These are phyloP conservation scores for Ascoidea rubescens DNA, from an alignment of 805 yeast species.

Conservation along the genomic window DNA sequence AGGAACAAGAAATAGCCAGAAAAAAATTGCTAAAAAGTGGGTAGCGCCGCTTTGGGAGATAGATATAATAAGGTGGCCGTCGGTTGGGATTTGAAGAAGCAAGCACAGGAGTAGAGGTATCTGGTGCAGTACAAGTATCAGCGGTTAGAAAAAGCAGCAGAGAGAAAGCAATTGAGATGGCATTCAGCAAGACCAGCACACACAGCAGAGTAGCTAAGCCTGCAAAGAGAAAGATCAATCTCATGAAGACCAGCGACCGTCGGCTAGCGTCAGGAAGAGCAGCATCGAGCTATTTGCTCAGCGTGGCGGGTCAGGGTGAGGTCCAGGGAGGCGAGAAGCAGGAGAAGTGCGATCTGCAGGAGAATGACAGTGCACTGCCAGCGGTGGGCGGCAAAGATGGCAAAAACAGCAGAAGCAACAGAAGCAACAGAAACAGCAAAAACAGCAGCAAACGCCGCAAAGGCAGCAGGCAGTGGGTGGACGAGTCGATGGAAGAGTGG, in stretches of 20 bases:
- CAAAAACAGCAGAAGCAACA: slow-evolving; percentile 12
- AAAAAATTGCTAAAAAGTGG: background rate
- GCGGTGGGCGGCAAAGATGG: background rate
- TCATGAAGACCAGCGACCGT: slow-evolving; percentile 29
- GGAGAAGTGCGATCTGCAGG: slow-evolving; percentile 9
- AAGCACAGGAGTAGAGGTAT: too few species aligned
- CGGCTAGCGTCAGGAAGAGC: slow-evolving; percentile 38
- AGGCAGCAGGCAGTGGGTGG: slow-evolving; percentile 37
- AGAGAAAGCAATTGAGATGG: too few species aligned
- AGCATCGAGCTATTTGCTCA: slow-evolving; percentile 29
- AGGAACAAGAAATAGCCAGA: background rate
- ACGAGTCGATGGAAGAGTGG: slow-evolving; percentile 40
- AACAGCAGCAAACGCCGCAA: slow-evolving; percentile 27
- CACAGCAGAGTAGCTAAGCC: background rate
- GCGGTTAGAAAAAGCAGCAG: too few species aligned
- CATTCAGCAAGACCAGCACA: too few species aligned
- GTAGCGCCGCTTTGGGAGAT: background rate
- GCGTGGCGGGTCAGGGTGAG: slow-evolving; percentile 5
- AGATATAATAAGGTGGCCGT: background rate
- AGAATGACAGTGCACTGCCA: too few species aligned
- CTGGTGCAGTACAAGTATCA: too few species aligned
- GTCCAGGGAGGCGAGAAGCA: background rate
- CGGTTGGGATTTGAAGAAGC: too few species aligned
- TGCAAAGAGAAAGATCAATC: background rate
- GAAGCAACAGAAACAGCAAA: slow-evolving; percentile 5